Percentiles rank a stretch among this genome's conserved stretches.
Conservation (phyloP, 1,284 basidiomycete species). For the Leccinum fuscescens region DNA sequence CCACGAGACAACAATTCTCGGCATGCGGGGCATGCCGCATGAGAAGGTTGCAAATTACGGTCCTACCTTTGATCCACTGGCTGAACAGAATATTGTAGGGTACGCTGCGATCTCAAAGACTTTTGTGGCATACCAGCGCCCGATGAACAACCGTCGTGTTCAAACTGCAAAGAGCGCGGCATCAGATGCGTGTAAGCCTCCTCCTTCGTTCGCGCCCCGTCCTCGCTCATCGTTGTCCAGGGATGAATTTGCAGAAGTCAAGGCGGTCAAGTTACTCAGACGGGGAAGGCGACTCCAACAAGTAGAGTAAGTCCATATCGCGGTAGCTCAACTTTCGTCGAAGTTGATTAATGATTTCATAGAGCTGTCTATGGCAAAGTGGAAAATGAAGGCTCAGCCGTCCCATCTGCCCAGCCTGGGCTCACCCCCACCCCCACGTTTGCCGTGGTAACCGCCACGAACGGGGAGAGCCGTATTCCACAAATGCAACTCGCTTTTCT, state of each 20-base stretch:
- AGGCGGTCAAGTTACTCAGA: constrained; percentile 80
- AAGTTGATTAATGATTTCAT: constrained; percentile 5
- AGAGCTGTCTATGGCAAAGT: constrained; percentile 65
- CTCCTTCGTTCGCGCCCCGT: constrained; percentile 4
- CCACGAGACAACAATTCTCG: constrained; percentile 76
- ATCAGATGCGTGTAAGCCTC: constrained; percentile 80
- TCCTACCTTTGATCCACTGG: background rate
- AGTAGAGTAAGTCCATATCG: constrained; percentile 55
- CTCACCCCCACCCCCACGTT: constrained; percentile 31
- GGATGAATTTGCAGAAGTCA: constrained; percentile 85
- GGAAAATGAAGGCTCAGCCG: constrained; percentile 39
- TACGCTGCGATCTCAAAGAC: constrained; percentile 81
- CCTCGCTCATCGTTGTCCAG: constrained; percentile 38
- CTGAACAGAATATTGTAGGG: constrained; percentile 43
- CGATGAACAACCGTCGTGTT: constrained; percentile 60
- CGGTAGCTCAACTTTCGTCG: constrained; percentile 4
- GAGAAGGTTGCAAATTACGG: constrained; percentile 53
- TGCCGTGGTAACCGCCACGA: constrained; percentile 18
- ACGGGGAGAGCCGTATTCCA: constrained; percentile 51
- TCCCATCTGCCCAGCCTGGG: constrained; percentile 35
- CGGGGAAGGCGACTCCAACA: constrained; percentile 83
- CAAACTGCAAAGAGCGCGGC: constrained; percentile 83
- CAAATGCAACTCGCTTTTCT: constrained; percentile 77
- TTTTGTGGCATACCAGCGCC: constrained; percentile 42
- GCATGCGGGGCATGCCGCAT: constrained; percentile 90